Base-by-base conservation (phyloP, 1,139 yeast species). In the Pichia sp. region DNA sequence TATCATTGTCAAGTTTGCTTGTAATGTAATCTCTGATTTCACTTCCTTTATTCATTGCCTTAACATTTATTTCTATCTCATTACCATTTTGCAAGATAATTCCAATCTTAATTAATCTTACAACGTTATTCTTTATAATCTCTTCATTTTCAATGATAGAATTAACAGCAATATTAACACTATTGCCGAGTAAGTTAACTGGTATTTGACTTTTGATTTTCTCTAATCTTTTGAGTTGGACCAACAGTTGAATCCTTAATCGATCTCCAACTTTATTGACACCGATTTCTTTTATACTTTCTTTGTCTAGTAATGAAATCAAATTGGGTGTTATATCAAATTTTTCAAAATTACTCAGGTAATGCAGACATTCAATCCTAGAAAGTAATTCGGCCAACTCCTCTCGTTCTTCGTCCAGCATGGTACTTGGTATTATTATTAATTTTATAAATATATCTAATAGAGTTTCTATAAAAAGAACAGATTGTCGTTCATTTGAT, bases 241-340 rank as follows among this genome's bases (percentile, higher is more conserved):
- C 68, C 48, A 83, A 80, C 22, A 79, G 68, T 56, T 79, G 80
- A 9, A 87, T 62, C 32, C 83, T 70, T 34, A 92, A 71, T 32
- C 97, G 70, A 63, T 92, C 97, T 0, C 97, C 97, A 11, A 92
- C 76, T 56, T 79, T 83, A 20, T 57, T 56, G n/a, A 92, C 68
- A 0, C 96, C 97, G 9, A 92, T 64, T 53, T 85, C 95, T 47
- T 74, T 76, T 48, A 92, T 72, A 0, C 89, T 77, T n/a, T 68
- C 72, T 36, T 77, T 72, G 59, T 88, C 96, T 44, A 89, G 65
- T 52, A 79, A 85, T 1, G 79, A 68, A 15, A 86, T 62, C 7
- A 87, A 67, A 43, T 80, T 85, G 40, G 74, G 66, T 0, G 81
- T 73, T 53, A 88, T 77, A 29, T 79, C 84, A 59, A 82, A 66